Evolutionary conservation across 83 land plant genomes (phyloP), one percentile per base, ranked within the genome.

Genomic region (Isoetes engelmannii): DNA sequence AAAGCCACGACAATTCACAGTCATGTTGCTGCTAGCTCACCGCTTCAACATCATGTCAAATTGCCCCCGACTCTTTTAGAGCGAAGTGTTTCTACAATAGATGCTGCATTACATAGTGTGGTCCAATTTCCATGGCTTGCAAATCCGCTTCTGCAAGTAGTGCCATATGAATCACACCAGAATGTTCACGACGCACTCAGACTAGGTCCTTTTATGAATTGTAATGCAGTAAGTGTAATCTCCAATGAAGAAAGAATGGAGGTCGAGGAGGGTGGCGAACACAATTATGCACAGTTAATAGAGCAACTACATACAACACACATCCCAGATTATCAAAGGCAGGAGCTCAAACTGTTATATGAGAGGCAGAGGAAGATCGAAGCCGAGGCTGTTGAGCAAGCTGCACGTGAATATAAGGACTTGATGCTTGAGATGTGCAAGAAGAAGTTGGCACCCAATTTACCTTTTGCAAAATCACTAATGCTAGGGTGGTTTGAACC

Each of bases 401-500:
- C 98, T 6, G 89, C 87, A 0, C 70, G 68, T 46, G 98, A 93
- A 58, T 93, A 93, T 76, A 80, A 68, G 69, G 92, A 93, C 48
- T 69, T 87, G 6, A 56, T 93, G 47, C 21, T 61, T 53, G 92
- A 90, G 62, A 90, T 93, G 92, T 93, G 98, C 66, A 83, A 84
- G 80, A 83, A 83, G 20, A 89, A 90, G 70, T 74, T 89, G 46
- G 96, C 98, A 1, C 96, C 98, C 3, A 89, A 79, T 68, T 73
- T 93, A 79, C 98, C 98, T 0, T 90, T 87, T 49, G 77, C 86
- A 61, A 91, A 93, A 65, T 82, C 86, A 0, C 71, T 93, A 71
- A 83, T 93, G 51, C 70, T 93, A 5, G 87, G 98, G 5, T 93
- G 98, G 98, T 93, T 93, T 75, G 89, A 89, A 81, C 97, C 97